phyloP scores from a whole-genome alignment of 352 stramenopile genomes.

The Pythium vanterpoolii region DNA sequence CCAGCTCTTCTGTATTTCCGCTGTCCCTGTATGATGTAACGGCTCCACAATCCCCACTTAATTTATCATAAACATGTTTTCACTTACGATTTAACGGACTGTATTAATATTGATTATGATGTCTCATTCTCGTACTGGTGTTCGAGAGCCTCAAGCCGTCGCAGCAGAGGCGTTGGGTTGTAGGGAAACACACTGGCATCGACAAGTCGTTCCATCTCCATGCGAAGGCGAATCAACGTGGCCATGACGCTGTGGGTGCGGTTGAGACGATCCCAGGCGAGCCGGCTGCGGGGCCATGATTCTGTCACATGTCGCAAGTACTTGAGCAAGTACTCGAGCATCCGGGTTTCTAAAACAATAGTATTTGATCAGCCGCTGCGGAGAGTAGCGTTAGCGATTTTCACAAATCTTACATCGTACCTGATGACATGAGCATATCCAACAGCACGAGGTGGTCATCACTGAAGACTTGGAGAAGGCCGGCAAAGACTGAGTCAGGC shows the following conservation, averaged over 20 bases:
- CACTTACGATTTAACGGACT: no score
- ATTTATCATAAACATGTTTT: constrained; percentile 33
- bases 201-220: constrained; percentile 58
- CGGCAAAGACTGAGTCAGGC: constrained; percentile 55
- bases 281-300: constrained; percentile 30
- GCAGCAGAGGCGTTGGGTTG: constrained; percentile 36
- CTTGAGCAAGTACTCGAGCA: constrained; percentile 58
- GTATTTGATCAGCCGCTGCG: background rate
- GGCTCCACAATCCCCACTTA: constrained; percentile 12
- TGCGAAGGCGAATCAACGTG: constrained; percentile 53
- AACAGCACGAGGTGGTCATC: constrained; percentile 64
- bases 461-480: constrained; percentile 41
- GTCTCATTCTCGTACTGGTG: constrained; percentile 41
- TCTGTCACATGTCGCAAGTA: constrained; percentile 40
- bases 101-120: no score
- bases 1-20: background rate
- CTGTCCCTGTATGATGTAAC: background rate
- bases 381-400: background rate
- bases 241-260: constrained; percentile 40
- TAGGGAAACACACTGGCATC: constrained; percentile 52
- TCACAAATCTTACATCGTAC: constrained; percentile 26
- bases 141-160: constrained; percentile 48
- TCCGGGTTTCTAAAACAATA: constrained; percentile 46
- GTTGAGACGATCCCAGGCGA: constrained; percentile 18
- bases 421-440: constrained; percentile 70